phyloP scores from a whole-genome alignment of 371 early-diverging fungal genomes.

The Cokeromyces recurvatus region DNA sequence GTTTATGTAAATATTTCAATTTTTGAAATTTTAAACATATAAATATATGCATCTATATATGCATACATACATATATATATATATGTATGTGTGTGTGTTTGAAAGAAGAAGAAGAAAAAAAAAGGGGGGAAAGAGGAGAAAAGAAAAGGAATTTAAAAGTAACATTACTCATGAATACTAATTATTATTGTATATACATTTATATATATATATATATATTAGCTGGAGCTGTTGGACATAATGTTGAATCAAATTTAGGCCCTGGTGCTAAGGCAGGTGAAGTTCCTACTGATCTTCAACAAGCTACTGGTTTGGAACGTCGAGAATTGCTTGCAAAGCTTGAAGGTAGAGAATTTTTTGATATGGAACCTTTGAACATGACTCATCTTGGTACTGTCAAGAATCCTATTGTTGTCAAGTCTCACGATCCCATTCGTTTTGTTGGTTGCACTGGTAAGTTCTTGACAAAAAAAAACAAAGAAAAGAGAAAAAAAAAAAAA shows the following conservation, averaged over 20 bases:
- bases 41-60: too few species aligned
- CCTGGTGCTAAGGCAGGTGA: constrained; percentile 62
- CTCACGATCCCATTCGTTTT: constrained; percentile 78
- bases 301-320: constrained; percentile 92
- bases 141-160: too few species aligned
- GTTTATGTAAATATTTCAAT: constrained; percentile 21
- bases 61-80: too few species aligned
- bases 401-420: constrained; percentile 85
- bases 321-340: constrained; percentile 81
- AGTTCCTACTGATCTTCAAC: constrained; percentile 85
- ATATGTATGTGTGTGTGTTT: too few species aligned
- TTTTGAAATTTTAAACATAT: neutral
- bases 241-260: constrained; percentile 56
- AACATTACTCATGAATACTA: too few species aligned
- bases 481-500: too few species aligned
- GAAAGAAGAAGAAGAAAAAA: neutral
- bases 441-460: constrained; percentile 90
- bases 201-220: too few species aligned
- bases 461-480: too few species aligned
- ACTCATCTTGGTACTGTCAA: constrained; percentile 76
- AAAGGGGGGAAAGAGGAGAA: neutral
- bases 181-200: too few species aligned
- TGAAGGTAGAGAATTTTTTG: constrained; percentile 86
- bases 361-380: constrained; percentile 77
- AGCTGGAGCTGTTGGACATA: constrained; percentile 38